Evolutionary conservation across 148 eudicot genomes (phyloP).

Genomic region (Persicaria maculosa): DNA sequence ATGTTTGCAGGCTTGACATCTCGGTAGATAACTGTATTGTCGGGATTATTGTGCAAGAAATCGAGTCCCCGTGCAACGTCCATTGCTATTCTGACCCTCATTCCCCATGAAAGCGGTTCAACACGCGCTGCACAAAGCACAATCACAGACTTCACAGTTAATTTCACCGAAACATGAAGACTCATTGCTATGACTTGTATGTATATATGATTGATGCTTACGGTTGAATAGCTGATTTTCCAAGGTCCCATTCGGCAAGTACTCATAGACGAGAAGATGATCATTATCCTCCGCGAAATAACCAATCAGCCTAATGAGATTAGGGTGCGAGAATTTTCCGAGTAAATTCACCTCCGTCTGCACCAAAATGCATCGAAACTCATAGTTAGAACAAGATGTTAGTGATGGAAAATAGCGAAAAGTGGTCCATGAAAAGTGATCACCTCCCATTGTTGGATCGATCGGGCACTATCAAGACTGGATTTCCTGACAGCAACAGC

Average conservation of each 20-base stretch:
- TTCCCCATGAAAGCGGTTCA: conserved; percentile 48
- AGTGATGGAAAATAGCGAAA: background rate
- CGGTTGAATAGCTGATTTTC: conserved; percentile 63
- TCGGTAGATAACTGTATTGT: conserved; percentile 71
- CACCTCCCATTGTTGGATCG: conserved; percentile 80
- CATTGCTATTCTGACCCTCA: conserved; percentile 55
- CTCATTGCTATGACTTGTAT: background rate
- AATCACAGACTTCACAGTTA: too few relatives aligned
- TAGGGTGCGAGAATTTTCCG: conserved; percentile 65
- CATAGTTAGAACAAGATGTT: too few relatives aligned
- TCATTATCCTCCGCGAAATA: conserved; percentile 57
- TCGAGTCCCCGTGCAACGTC: conserved; percentile 83
- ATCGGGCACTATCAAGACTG: conserved; percentile 61
- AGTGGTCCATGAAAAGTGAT: too few relatives aligned
- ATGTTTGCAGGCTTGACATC: conserved; percentile 81
- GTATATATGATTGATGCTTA: conserved; percentile 14
- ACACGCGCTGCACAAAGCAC: conserved; percentile 33
- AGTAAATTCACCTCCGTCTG: conserved; percentile 62
- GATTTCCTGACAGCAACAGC: conserved; percentile 73
- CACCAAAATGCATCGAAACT: background rate
- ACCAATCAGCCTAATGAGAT: conserved; percentile 57
- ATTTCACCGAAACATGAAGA: background rate
- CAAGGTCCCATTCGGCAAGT: conserved; percentile 53
- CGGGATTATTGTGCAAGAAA: conserved; percentile 59
- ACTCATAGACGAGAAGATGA: conserved; percentile 63